Percentiles rank a stretch among this genome's conserved stretches.
Conservation (phyloP, 1,139 yeast genomes). For the Blastobotrys ciferrii region DNA sequence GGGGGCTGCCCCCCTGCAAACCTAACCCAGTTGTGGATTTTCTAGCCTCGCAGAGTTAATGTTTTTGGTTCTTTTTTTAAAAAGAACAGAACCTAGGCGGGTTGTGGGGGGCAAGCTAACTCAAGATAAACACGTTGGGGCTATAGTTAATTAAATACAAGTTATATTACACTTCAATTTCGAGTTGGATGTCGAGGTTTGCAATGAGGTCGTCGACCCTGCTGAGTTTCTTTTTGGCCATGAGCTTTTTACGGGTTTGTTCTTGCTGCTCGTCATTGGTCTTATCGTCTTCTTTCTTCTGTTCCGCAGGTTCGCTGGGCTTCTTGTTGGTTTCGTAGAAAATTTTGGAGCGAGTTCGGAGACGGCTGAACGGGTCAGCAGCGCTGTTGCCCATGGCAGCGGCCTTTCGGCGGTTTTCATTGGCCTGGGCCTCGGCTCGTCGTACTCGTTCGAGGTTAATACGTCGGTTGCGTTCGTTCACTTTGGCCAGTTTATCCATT, state of each 20-base stretch:
- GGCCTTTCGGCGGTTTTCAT: slow-evolving; percentile 54
- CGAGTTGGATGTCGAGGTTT: slow-evolving; percentile 45
- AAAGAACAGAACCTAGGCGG: too few species aligned
- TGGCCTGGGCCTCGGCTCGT: slow-evolving; percentile 69
- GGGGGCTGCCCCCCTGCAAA: too few species aligned
- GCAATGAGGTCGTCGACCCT: slow-evolving; percentile 47
- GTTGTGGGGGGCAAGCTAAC: too few species aligned
- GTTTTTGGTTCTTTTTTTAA: too few species aligned
- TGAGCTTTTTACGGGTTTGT: slow-evolving; percentile 33
- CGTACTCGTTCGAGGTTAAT: slow-evolving; percentile 75
- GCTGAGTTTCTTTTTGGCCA: slow-evolving; percentile 20
- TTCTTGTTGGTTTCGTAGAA: slow-evolving; percentile 51
- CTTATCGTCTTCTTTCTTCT: slow-evolving; percentile 45
- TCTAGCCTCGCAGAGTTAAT: too few species aligned
- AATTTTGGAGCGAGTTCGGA: slow-evolving; percentile 81
- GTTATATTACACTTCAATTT: slow-evolving; percentile 33
- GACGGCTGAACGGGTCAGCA: slow-evolving; percentile 85
- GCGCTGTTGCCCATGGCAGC: slow-evolving; percentile 42
- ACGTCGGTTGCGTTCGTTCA: slow-evolving; percentile 79
- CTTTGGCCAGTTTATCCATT: slow-evolving; percentile 51
- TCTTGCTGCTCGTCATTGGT: slow-evolving; percentile 36
- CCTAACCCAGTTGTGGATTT: too few species aligned
- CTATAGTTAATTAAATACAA: background rate
- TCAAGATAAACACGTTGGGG: too few species aligned
- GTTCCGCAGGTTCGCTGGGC: slow-evolving; percentile 39